Evolutionary conservation across 495 filamentous ascomycete genomes (phyloP), one percentile per base, ranked within the genome.

Genomic region (Penicillium pulvis): DNA sequence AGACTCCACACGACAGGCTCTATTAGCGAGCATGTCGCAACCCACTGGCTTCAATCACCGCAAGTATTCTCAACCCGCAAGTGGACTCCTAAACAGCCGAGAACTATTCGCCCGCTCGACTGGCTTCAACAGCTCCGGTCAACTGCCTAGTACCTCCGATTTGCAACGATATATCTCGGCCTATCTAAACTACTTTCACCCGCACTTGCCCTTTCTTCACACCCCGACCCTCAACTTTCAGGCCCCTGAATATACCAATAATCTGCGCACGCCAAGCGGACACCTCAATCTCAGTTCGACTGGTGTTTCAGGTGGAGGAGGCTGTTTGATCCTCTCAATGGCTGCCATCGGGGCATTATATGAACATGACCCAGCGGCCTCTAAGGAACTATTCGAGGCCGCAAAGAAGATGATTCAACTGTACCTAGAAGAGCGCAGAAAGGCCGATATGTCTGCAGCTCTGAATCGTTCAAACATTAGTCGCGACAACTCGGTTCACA

Each of bases 301-400:
- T 36, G 85, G 85, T 51, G 83, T 89, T 54, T 78, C 85, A 51
- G 90, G 91, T 44, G 93, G 93, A 39, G 90, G 89, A 47, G 94
- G 93, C 48, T 97, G 91, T 68, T 78, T 98, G 58, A 88, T 98
- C 54, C 81, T 98, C 17, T 94, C 92, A 8, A 98, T 98, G 87
- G 91, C 95, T 51, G 91, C 94, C 51, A 95, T 98, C 63, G 94
- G 94, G 49, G 92, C 94, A 36, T 74, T 96, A n/a, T 97, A 96
- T 72, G 94, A 97, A 73, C 85, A 87, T 64, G 93, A 97, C 43
- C 83, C 85, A 36, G 75, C 81, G 26, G 81, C 87, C 31, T 94
- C 92, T 28, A 89, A 90, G 69, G 91, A 96, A 20, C 75, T 98
- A 10, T 97, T 97, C 69, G 91, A 95, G 64, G 86, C 90, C 63